Evolutionary conservation across 2,329 filamentous ascomycete species (phyloP).

Genomic region (Orbilia ellipsospora): DNA sequence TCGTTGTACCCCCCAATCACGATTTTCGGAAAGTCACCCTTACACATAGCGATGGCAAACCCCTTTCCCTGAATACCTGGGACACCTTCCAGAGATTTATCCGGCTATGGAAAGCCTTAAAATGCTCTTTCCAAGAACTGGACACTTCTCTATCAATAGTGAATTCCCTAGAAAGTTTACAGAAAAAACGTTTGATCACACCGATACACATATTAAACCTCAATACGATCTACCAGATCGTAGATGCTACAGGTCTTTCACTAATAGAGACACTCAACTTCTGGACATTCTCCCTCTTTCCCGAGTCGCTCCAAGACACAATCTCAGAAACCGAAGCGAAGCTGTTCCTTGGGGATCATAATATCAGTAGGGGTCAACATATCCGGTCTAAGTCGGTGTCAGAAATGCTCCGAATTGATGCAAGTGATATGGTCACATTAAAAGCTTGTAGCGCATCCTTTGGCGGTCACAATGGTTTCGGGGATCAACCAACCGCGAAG

Average conservation of each 20-base stretch:
- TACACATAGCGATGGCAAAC: not conserved
- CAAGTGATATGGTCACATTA: not conserved
- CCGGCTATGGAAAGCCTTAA: not conserved
- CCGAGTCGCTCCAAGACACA: not conserved
- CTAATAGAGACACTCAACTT: conserved; percentile 10
- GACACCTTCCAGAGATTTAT: conserved; percentile 3
- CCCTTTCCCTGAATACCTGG: not conserved
- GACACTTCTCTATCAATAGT: conserved; percentile 9
- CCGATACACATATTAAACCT: not conserved
- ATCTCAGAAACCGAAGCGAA: not conserved
- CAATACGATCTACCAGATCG: not conserved
- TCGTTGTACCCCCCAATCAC: not conserved
- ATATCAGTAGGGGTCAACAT: conserved; percentile 2
- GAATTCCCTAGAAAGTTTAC: not conserved
- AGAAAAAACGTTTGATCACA: not conserved
- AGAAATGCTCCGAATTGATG: not conserved
- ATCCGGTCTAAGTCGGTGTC: not conserved
- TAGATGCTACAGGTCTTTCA: not conserved
- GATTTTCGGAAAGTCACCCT: not conserved
- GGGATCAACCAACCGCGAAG: conserved; percentile 1
- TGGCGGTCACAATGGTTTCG: not conserved
- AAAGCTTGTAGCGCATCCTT: not conserved
- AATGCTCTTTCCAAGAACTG: conserved; percentile 9
- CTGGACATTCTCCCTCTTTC: conserved; percentile 1
- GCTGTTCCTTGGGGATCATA: not conserved